Evolutionary conservation across 176 grass and related monocot genomes (phyloP).

Genomic region (Aegilops speltoides): DNA sequence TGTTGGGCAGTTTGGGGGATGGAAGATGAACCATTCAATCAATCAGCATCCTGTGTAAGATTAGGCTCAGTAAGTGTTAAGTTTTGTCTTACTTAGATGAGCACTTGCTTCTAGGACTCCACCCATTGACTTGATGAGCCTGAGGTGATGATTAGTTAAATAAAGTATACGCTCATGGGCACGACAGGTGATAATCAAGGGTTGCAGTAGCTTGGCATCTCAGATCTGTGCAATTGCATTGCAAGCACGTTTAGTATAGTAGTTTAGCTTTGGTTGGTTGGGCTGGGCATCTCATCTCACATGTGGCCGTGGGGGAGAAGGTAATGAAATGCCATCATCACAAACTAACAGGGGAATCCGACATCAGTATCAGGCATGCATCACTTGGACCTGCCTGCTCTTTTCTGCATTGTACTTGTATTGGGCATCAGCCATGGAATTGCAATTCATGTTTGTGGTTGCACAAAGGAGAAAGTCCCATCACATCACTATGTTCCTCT

Average conservation of each 20-base stretch:
- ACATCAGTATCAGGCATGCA: constrained; percentile 45
- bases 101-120: constrained; percentile 15
- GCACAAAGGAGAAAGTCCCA: constrained; percentile 13
- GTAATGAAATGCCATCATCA: constrained; percentile 27
- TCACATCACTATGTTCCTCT: constrained; percentile 19
- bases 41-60: constrained; percentile 12
- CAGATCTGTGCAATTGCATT: constrained; percentile 32
- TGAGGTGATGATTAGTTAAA: constrained; percentile 25
- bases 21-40: constrained; percentile 27
- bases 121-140: constrained; percentile 49
- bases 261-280: constrained; percentile 30
- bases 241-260: constrained; percentile 40
- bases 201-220: constrained; percentile 33
- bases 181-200: neutral
- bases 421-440: constrained; percentile 4
- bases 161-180: constrained; percentile 21
- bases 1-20: constrained; percentile 15
- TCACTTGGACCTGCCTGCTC: constrained; percentile 35
- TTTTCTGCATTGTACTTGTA: constrained; percentile 33
- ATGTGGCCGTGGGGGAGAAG: constrained; percentile 25
- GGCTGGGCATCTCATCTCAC: constrained; percentile 23
- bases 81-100: constrained; percentile 27
- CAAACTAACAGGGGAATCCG: constrained; percentile 39
- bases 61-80: constrained; percentile 8
- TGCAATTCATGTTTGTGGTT: constrained; percentile 12